Conservation (phyloP, 768 basidiomycete genomes). For the Boletus subcaerulescens region DNA sequence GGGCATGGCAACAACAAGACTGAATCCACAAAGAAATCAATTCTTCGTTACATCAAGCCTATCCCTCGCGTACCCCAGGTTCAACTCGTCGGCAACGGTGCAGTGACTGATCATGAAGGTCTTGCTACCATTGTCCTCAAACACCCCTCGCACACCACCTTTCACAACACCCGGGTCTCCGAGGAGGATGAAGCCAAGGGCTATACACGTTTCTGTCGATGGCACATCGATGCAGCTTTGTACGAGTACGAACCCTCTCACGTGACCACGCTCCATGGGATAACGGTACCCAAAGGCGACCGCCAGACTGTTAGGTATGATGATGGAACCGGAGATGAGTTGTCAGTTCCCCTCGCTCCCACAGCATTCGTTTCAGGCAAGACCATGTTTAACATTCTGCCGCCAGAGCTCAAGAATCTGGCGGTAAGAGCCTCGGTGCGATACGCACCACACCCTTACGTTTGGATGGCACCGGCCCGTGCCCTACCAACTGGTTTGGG, state of each 20-base stretch:
- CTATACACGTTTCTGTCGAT: constrained; percentile 78
- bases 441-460: constrained; percentile 83
- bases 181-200: constrained; percentile 71
- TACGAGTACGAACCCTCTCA: constrained; percentile 73
- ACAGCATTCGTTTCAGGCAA: constrained; percentile 80
- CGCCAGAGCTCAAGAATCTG: constrained; percentile 67
- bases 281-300: constrained; percentile 54
- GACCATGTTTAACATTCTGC: constrained; percentile 84
- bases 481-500: constrained; percentile 77
- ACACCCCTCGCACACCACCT: constrained; percentile 81
- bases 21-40: constrained; percentile 65
- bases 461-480: constrained; percentile 82
- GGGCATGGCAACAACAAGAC: constrained; percentile 91
- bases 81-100: constrained; percentile 88
- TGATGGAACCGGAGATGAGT: constrained; percentile 81
- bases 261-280: constrained; percentile 80
- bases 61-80: constrained; percentile 86
- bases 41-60: constrained; percentile 86
- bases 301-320: constrained; percentile 70
- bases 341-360: constrained; percentile 78
- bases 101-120: constrained; percentile 75
- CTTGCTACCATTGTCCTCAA: constrained; percentile 75
- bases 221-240: constrained; percentile 89
- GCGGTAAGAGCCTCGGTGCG: constrained; percentile 72
- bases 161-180: constrained; percentile 77